Conservation (phyloP, 2,329 filamentous ascomycete species). For the Hypoxylon rubiginosum region DNA sequence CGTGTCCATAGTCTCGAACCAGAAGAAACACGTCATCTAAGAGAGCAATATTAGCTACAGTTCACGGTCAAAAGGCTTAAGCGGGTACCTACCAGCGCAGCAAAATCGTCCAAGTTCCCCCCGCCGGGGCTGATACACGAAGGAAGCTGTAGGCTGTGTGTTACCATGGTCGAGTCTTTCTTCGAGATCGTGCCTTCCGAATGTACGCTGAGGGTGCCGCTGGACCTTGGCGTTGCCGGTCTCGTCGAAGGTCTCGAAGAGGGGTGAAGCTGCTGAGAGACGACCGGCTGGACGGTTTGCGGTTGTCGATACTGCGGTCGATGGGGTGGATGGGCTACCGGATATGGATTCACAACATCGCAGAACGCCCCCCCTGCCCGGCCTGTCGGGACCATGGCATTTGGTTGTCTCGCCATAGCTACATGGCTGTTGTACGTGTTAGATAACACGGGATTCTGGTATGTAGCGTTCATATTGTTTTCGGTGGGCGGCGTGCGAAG, state of each 20-base stretch:
- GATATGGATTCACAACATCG: slow-evolving; percentile 50
- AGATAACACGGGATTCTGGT: slow-evolving; percentile 61
- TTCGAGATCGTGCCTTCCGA: slow-evolving; percentile 53
- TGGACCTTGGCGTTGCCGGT: slow-evolving; percentile 56
- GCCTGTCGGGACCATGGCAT: slow-evolving; percentile 52
- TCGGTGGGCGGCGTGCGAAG: slow-evolving; percentile 66
- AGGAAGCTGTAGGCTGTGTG: slow-evolving; percentile 78
- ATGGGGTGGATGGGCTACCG: slow-evolving; percentile 41
- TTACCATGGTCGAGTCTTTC: slow-evolving; percentile 62
- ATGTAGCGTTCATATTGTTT: slow-evolving; percentile 66
- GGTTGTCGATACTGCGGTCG: slow-evolving; percentile 43
- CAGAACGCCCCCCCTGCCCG: slow-evolving; percentile 51
- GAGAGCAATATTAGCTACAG: slow-evolving; percentile 37
- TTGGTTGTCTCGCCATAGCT: slow-evolving; percentile 57
- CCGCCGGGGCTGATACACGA: slow-evolving; percentile 80
- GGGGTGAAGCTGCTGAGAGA: slow-evolving; percentile 42
- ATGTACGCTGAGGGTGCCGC: slow-evolving; percentile 46
- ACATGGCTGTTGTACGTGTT: slow-evolving; percentile 62
- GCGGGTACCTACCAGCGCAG: slow-evolving; percentile 75
- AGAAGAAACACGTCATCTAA: slow-evolving; percentile 95
- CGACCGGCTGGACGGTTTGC: slow-evolving; percentile 28
- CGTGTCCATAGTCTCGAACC: slow-evolving; percentile 92
- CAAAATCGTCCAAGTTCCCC: slow-evolving; percentile 84
- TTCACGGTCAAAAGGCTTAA: slow-evolving; percentile 9
- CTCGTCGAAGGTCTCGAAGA: slow-evolving; percentile 53